Evolutionary conservation across 176 grass and related monocot species (phyloP).

Genomic region (Ensete ventricosum): DNA sequence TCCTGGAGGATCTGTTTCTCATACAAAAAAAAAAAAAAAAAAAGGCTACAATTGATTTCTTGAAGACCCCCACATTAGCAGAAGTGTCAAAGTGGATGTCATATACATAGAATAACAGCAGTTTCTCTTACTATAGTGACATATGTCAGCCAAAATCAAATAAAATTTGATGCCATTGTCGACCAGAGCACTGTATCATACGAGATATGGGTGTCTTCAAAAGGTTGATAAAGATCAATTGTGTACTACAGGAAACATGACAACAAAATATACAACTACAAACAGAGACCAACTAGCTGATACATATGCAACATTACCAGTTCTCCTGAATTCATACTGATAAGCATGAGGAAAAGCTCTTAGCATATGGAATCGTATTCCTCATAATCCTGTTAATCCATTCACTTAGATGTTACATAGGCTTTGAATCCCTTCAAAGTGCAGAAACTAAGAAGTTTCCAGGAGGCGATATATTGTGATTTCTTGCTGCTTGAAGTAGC

Average conservation of each 20-base stretch:
- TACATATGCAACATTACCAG: not conserved
- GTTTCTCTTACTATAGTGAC: too few relatives aligned
- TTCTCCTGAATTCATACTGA: too few relatives aligned
- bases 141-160: too few relatives aligned
- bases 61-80: too few relatives aligned
- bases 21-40: too few relatives aligned
- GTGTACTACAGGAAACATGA: not conserved
- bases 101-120: too few relatives aligned
- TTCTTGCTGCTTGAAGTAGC: slow-evolving; percentile 98
- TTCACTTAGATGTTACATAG: not conserved
- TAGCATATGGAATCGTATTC: not conserved
- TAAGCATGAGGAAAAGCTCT: too few relatives aligned
- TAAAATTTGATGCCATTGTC: too few relatives aligned
- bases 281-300: not conserved
- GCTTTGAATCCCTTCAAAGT: not conserved
- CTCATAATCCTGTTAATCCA: not conserved
- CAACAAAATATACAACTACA: not conserved
- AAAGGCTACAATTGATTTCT: too few relatives aligned
- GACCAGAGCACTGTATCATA: not conserved
- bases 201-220: not conserved
- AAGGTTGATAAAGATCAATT: not conserved
- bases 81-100: too few relatives aligned
- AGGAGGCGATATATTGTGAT: slow-evolving; percentile 67
- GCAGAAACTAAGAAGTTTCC: slow-evolving; percentile 20
- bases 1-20: too few relatives aligned